A percentile compares a stretch with the other conserved stretches of the same genome.
Conservation (phyloP, 2,329 filamentous ascomycete genomes). For the Botryotinia globosa region DNA sequence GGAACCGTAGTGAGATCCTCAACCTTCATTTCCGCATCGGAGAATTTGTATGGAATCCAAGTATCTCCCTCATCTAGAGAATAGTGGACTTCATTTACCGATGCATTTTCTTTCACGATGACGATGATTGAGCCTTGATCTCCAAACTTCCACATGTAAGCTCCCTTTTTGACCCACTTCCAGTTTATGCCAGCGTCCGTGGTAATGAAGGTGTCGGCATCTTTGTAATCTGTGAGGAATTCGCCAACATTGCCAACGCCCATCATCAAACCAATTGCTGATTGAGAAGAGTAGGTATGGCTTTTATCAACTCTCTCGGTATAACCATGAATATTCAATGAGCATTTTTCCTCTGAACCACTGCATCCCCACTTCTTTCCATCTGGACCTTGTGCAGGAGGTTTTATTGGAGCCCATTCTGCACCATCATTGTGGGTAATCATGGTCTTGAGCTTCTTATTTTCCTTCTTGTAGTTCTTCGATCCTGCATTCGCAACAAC, state of each 20-base stretch:
- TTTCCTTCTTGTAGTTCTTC: constrained; percentile 51
- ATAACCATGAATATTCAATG: constrained; percentile 91
- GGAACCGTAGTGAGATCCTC: constrained; percentile 83
- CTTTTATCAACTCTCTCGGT: constrained; percentile 81
- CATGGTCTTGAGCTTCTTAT: constrained; percentile 81
- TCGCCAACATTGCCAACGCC: constrained; percentile 87
- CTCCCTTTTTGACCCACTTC: constrained; percentile 81
- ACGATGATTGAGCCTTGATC: constrained; percentile 93
- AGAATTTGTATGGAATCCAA: constrained; percentile 76
- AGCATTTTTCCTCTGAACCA: constrained; percentile 65
- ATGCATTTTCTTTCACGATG: constrained; percentile 69
- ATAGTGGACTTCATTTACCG: constrained; percentile 70
- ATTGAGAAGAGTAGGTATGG: constrained; percentile 84
- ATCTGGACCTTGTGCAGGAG: constrained; percentile 69
- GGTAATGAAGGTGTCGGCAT: constrained; percentile 87
- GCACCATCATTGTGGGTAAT: constrained; percentile 97
- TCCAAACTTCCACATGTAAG: constrained; percentile 90
- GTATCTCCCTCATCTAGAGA: constrained; percentile 75
- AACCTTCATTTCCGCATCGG: constrained; percentile 67
- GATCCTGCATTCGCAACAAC: constrained; percentile 71
- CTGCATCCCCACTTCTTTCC: constrained; percentile 70
- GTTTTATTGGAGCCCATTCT: constrained; percentile 73
- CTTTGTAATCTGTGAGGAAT: constrained; percentile 39
- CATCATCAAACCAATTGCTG: constrained; percentile 87
- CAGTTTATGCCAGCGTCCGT: constrained; percentile 87